Base-by-base conservation (phyloP, 805 yeast genomes). In the Cephaloascus albidus region DNA sequence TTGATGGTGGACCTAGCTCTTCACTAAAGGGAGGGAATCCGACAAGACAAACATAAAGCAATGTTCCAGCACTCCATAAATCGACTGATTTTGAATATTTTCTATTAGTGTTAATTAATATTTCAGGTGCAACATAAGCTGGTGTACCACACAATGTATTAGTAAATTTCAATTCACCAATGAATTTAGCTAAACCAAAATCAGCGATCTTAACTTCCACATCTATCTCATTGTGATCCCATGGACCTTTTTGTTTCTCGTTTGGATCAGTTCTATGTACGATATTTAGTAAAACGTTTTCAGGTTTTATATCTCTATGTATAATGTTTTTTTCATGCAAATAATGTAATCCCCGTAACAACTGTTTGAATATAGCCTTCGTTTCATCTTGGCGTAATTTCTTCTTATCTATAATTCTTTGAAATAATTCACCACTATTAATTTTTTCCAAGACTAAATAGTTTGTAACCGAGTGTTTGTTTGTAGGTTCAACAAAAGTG, bases 11-110 rank as follows among this genome's bases (percentile, higher is more conserved):
- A 0, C 81, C 89, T 40, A 84, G 54, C 44, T 85, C 90, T 35
- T 83, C 93, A 50, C 87, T 80, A 52, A 85, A 85, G 0, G 94
- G 94, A 3, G 90, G 93, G 47, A 85, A 85, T 0, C 94, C 94
- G 54, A 87, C 83, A 15, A 85, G 61, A 53, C 93, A 82, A 2
- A 84, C 88, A 45, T 85, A 85, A 14, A 84, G 55, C 36, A 85
- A 65, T 2, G 84, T 90, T 3, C 93, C 94, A 6, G 83, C 72
- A 52, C 86, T 82, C 94, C 94, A 85, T 55, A 85, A 58, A 55
- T 85, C 94, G 10, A 81, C 87, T 35, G 81, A 75, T 28, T 82
- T 80, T 27, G 84, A 71, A 49, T 85, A 85, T 46, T 70, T 66
- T 26, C 81, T 56, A 32, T 65, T 61, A 2, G 69, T 60, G 10